These are phyloP conservation scores for Corrigiola litoralis DNA, from an alignment of 179 eudicot genomes.

Conservation along the genomic window DNA sequence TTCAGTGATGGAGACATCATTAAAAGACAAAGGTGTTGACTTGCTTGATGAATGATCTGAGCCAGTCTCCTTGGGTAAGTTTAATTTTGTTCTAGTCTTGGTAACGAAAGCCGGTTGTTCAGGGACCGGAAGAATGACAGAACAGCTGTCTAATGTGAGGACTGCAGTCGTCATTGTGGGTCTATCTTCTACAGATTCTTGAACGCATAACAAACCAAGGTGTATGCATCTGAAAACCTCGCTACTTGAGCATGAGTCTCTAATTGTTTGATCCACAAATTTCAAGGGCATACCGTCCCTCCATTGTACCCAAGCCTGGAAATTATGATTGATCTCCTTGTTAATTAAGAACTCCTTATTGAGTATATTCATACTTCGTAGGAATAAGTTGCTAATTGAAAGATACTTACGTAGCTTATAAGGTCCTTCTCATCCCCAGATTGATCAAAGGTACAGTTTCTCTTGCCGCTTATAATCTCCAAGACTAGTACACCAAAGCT, in stretches of 20 bases:
- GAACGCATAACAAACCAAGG: no score
- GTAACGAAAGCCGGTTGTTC: slow-evolving; percentile 11
- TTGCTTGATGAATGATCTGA: slow-evolving; percentile 4
- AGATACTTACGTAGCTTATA: not conserved
- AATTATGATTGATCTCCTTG: not conserved
- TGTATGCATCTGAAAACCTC: slow-evolving; percentile 4
- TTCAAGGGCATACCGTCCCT: not conserved
- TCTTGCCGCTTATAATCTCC: no score
- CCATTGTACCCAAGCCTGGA: slow-evolving; percentile 8
- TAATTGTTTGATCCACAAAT: not conserved
- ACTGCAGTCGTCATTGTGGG: slow-evolving; percentile 11
- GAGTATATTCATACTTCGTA: not conserved
- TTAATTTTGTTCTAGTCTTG: not conserved
- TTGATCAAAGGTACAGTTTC: not conserved
- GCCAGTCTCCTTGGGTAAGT: not conserved
- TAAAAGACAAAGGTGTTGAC: slow-evolving; percentile 6
- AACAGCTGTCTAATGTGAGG: slow-evolving; percentile 13
- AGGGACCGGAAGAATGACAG: slow-evolving; percentile 13
- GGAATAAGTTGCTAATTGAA: not conserved
- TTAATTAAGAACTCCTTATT: not conserved
- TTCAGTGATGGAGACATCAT: slow-evolving; percentile 18
- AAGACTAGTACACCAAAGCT: no score
- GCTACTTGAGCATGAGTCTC: not conserved
- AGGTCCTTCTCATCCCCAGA: not conserved
- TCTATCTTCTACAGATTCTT: not conserved